Evolutionary conservation across 805 yeast genomes (phyloP), one percentile per base, ranked within the genome.

Genomic region (Hanseniaspora pseudoguilliermondii): DNA sequence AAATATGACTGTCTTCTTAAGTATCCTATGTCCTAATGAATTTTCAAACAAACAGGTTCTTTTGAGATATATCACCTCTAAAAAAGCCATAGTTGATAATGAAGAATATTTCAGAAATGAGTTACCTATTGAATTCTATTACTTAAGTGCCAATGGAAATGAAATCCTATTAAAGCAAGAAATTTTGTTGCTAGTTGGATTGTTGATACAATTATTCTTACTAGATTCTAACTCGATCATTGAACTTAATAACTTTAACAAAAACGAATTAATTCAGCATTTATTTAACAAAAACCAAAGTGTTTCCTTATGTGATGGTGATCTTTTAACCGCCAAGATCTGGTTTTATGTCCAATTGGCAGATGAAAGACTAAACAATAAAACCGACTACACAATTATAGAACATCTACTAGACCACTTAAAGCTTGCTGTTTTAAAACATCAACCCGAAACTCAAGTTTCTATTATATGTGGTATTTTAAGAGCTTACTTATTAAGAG

Each of bases 401-500:
- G 80, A 77, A 42, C 39, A 44, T 16, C 75, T 91, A 66, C 78
- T 88, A 68, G 71, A 75, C 23, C 87, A 85, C 11, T 75, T 93
- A 63, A 82, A 96, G 71, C 84, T 93, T 5, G 89, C 97, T 3
- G 82, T 95, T 20, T 77, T 93, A 61, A 83, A 96, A 63, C 96
- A 91, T 65, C 97, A 93, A 67, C 77, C 78, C 57, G 98, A 93
- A 70, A 88, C 96, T 0, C 85, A 85, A 57, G 96, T 96, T 5
- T 81, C 87, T 60, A 74, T 90, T 55, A 84, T 88, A 56, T 88
- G 95, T n/a, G 74, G 89, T 60, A 76, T 91, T 60, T 74, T 93
- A 66, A 83, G 97, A 70, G 82, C 82, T 66, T 90, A 85, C 65
- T 72, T 90, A 60, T 70, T 81, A 50, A 72, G 82, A 18, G 90